Conservation (phyloP, 306 rosid genomes). For the Prunus kanzakura region DNA sequence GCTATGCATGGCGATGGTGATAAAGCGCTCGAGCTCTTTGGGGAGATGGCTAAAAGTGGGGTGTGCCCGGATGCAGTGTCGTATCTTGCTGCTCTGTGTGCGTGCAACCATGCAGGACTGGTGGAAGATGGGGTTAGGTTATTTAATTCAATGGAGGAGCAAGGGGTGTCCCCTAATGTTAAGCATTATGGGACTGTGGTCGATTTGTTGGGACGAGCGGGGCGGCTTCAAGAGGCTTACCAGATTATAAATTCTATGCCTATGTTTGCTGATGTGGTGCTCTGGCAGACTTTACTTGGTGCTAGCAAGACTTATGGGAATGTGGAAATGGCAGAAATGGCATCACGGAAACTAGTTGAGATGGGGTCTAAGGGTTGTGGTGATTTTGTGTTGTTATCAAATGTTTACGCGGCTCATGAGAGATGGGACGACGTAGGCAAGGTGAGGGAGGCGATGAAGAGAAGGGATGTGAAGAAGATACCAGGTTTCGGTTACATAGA, state of each 20-base stretch:
- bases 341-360: slow-evolving; percentile 63
- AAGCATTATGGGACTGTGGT: slow-evolving; percentile 85
- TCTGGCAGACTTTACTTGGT: slow-evolving; percentile 91
- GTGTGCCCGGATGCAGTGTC: slow-evolving; percentile 59
- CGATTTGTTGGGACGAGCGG: slow-evolving; percentile 85
- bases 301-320: slow-evolving; percentile 81
- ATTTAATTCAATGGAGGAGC: slow-evolving; percentile 50
- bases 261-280: slow-evolving; percentile 63
- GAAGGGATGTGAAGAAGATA: slow-evolving; percentile 71
- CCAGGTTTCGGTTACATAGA: slow-evolving; percentile 82
- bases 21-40: slow-evolving; percentile 64
- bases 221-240: slow-evolving; percentile 71
- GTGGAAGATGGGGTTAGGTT: slow-evolving; percentile 73
- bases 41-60: slow-evolving; percentile 40
- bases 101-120: slow-evolving; percentile 81
- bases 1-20: slow-evolving; percentile 70
- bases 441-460: slow-evolving; percentile 71
- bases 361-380: slow-evolving; percentile 84
- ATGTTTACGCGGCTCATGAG: slow-evolving; percentile 69
- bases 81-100: slow-evolving; percentile 73
- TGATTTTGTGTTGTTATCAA: slow-evolving; percentile 82
- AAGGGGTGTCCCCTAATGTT: slow-evolving; percentile 49
- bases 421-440: slow-evolving; percentile 87
- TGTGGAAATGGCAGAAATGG: slow-evolving; percentile 80
- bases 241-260: slow-evolving; percentile 59